Conservation (phyloP, 169 alveolate genomes). For the Babesia ovis region DNA sequence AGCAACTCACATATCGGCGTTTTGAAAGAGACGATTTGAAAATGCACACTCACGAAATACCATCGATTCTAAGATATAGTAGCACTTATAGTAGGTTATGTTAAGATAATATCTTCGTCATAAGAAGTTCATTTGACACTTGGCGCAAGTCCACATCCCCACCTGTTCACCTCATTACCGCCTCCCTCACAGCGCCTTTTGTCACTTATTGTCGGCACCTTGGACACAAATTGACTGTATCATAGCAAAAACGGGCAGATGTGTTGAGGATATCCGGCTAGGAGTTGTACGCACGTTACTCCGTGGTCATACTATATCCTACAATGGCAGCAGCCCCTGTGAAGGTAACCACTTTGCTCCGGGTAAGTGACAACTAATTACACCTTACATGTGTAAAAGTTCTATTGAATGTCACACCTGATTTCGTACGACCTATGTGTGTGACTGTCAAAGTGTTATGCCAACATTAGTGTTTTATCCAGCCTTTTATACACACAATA, state of each 20-base stretch:
- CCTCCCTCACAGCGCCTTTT: neutral
- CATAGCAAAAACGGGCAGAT: neutral
- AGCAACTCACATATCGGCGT: too few species aligned
- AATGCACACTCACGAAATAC: neutral
- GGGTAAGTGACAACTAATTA: slow-evolving; percentile 27
- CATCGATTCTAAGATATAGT: neutral
- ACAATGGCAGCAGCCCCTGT: slow-evolving; percentile 40
- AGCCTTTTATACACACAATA: too few species aligned
- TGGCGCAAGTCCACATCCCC: slow-evolving; percentile 32
- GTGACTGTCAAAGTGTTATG: too few species aligned
- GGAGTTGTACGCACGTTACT: neutral
- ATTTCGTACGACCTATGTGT: too few species aligned
- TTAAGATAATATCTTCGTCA: neutral
- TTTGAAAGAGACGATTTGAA: neutral
- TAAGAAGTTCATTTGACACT: neutral
- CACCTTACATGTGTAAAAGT: too few species aligned
- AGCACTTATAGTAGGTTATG: neutral
- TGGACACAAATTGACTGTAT: neutral
- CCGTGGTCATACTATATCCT: neutral
- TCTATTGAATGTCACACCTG: too few species aligned
- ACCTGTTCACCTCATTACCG: neutral
- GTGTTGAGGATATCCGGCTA: neutral
- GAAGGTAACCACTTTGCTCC: slow-evolving; percentile 36
- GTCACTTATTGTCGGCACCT: neutral
- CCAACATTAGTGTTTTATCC: too few species aligned